Conservation (phyloP, 2,329 filamentous ascomycete species). For the Thelonectria blattea region DNA sequence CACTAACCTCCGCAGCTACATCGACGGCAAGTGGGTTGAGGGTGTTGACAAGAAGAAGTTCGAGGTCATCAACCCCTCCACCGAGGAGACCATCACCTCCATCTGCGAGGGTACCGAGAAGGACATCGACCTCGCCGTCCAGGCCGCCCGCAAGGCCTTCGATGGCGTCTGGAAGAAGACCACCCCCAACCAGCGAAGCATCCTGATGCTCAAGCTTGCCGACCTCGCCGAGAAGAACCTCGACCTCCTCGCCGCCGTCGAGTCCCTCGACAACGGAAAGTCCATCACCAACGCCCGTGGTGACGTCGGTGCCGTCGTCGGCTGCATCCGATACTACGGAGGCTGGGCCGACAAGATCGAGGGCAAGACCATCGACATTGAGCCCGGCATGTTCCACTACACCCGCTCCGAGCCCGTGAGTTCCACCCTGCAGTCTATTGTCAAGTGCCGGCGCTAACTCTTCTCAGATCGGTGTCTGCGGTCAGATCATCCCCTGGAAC, state of each 20-base stretch:
- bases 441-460: conserved; percentile 20
- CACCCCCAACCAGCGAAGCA: conserved; percentile 74
- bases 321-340: conserved; percentile 75
- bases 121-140: conserved; percentile 81
- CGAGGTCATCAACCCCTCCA: conserved; percentile 88
- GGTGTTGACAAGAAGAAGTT: conserved; percentile 87
- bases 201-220: conserved; percentile 76
- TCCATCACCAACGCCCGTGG: conserved; percentile 76
- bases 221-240: conserved; percentile 79
- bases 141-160: conserved; percentile 85
- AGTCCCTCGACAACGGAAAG: conserved; percentile 90
- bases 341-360: conserved; percentile 93
- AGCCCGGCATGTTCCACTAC: conserved; percentile 82
- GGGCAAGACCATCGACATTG: conserved; percentile 84
- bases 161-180: conserved; percentile 72
- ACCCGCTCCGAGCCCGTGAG: conserved; percentile 74
- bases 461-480: conserved; percentile 71
- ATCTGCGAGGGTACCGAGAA: conserved; percentile 88
- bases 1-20: conserved; percentile 65
- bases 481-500: conserved; percentile 90
- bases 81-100: conserved; percentile 82
- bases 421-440: background rate
- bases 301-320: conserved; percentile 72
- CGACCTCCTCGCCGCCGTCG: conserved; percentile 79
- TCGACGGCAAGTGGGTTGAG: conserved; percentile 88